Conservation (phyloP, 805 yeast genomes). For the Pichia exigua region DNA sequence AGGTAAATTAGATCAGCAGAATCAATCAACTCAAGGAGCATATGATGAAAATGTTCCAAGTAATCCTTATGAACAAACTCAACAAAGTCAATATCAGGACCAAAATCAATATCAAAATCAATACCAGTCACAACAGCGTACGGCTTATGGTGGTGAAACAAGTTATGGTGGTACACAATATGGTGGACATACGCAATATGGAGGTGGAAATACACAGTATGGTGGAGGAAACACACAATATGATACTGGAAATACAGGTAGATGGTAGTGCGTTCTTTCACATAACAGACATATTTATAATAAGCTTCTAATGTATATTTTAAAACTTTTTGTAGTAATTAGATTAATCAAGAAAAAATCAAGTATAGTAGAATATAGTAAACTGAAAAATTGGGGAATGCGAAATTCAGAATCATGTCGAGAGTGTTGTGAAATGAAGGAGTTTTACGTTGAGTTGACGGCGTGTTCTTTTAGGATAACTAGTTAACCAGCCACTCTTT, state of each 20-base stretch:
- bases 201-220: slow-evolving; percentile 12
- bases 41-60: neutral
- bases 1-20: slow-evolving; percentile 34
- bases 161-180: slow-evolving; percentile 14
- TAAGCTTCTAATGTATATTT: neutral
- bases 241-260: slow-evolving; percentile 24
- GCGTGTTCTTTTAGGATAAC: neutral
- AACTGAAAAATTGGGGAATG: no score
- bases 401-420: neutral
- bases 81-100: slow-evolving; percentile 9
- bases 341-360: neutral
- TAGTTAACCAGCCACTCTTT: no score
- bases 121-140: slow-evolving; percentile 6
- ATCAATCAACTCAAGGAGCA: neutral
- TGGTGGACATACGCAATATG: slow-evolving; percentile 10
- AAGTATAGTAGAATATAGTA: neutral
- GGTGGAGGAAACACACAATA: slow-evolving; percentile 15
- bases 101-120: slow-evolving; percentile 27
- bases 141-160: slow-evolving; percentile 9
- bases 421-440: neutral
- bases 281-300: no score
- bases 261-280: slow-evolving; percentile 20
- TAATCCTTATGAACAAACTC: neutral
- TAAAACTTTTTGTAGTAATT: neutral
- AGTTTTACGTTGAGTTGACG: neutral